Evolutionary conservation across 2,329 filamentous ascomycete species (phyloP), one percentile per base, ranked within the genome.

Genomic region (Sphaerulina vaccinii): DNA sequence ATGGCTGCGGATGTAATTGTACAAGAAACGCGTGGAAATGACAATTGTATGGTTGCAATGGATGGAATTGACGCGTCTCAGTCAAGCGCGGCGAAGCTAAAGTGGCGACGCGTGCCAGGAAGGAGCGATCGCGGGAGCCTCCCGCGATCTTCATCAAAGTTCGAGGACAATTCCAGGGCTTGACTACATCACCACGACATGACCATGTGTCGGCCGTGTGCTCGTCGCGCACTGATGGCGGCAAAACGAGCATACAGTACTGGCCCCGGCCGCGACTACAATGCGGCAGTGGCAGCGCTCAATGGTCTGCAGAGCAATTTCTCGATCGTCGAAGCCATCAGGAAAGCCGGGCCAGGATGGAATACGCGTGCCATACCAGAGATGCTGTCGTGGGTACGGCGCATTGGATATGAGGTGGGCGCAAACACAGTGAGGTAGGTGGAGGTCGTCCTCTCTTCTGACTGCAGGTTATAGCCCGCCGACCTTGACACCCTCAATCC

Each of bases 221-320:
- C 21, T 24, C 21, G 24, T 8, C 32, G 23, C 38, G n/a, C 29
- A 29, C 49, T 57, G 6, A 5, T n/a, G 16, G 32, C 39, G 45
- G 35, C 33, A 36, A 32, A 35, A 19, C 29, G 50, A 38, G 22
- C n/a, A 3, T 44, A 39, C 36, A 53, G 56, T 6, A 13, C 27
- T 32, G 5, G 27, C 40, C 49, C 44, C 18, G 41, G 37, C 10
- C 63, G 64, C 33, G 61, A 65, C 57, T 68, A 68, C 57, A 60
- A 59, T 48, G 82, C 84, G 61, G 90, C 90, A 32, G 83, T 96
- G 33, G 70, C 78, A 48, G 84, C 85, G 51, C 82, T 96, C 60
- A 86, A 89, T 61, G 82, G 82, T 42, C 78, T 96, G 48, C 87
- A 92, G 64, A 86, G 87, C 49, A 96, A 96, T 69, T 86, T 84